Conservation (phyloP, 225 moss, liverwort and hornwort genomes). For the Pseudisothecium myosuroides region DNA sequence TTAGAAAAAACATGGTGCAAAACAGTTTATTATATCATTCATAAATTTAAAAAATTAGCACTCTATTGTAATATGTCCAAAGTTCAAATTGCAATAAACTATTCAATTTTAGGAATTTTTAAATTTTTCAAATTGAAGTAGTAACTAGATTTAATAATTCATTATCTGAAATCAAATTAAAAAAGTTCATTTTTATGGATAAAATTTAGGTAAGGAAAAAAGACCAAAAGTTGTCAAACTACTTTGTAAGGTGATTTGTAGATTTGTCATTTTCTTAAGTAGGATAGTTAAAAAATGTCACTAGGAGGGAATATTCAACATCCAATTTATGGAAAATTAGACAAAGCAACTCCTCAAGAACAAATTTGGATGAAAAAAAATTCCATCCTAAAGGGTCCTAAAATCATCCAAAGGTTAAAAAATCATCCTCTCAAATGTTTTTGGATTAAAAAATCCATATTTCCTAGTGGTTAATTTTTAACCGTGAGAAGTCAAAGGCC, state of each 20-base stretch:
- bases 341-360: neutral
- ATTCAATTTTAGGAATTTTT: no score
- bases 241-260: rapidly evolving
- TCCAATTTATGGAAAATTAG: neutral
- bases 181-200: neutral
- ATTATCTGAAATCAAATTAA: neutral
- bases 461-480: no score
- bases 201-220: neutral
- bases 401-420: neutral
- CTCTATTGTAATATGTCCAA: no score
- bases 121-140: neutral
- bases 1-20: no score
- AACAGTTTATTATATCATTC: no score
- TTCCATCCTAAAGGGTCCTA: neutral
- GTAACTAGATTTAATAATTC: neutral
- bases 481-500: rapidly evolving
- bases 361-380: neutral
- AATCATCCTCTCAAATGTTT: rapidly evolving
- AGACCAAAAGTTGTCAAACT: neutral
- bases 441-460: no score
- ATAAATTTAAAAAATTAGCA: no score
- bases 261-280: neutral
- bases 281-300: no score
- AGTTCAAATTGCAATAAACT: no score
- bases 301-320: neutral